These are phyloP conservation scores for Ettlia oleoabundans DNA, from an alignment of 139 green algal genomes.

Conservation along the genomic window DNA sequence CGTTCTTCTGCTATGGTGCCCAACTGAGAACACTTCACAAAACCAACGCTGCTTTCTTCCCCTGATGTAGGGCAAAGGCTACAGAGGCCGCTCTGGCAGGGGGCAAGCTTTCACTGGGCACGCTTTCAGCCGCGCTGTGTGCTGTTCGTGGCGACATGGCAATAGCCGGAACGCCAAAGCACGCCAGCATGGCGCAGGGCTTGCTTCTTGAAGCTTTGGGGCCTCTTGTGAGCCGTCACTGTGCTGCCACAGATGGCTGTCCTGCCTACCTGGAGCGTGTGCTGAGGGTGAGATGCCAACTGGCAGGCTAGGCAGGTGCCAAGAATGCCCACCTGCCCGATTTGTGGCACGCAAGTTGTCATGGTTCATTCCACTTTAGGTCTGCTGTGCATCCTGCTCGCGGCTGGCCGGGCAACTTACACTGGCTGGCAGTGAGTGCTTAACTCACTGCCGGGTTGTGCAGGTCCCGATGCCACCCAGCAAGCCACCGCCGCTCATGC, in stretches of 20 bases:
- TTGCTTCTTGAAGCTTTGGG: constrained; percentile 55
- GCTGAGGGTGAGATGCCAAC: constrained; percentile 21
- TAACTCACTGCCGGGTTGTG: too few relatives aligned
- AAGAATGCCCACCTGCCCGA: too few relatives aligned
- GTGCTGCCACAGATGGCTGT: background rate
- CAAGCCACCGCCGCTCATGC: background rate
- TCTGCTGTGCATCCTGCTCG: too few relatives aligned
- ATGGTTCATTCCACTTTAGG: too few relatives aligned
- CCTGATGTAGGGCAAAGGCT: background rate
- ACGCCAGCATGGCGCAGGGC: constrained; percentile 27
- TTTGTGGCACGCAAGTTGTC: too few relatives aligned
- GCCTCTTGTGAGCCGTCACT: background rate
- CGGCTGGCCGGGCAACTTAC: too few relatives aligned
- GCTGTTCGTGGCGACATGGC: background rate
- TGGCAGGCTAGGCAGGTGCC: too few relatives aligned
- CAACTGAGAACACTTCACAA: too few relatives aligned
- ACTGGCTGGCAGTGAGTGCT: too few relatives aligned
- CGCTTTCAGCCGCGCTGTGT: constrained; percentile 19
- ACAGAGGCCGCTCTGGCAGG: constrained; percentile 36
- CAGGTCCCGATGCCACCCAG: background rate
- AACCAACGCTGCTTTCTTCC: too few relatives aligned
- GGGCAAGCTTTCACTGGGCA: background rate
- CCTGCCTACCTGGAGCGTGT: background rate
- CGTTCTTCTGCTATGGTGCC: too few relatives aligned
- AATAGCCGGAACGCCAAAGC: background rate